Evolutionary conservation across 2,329 filamentous ascomycete species (phyloP).

Genomic region (Pseudogymnoascus sp.): DNA sequence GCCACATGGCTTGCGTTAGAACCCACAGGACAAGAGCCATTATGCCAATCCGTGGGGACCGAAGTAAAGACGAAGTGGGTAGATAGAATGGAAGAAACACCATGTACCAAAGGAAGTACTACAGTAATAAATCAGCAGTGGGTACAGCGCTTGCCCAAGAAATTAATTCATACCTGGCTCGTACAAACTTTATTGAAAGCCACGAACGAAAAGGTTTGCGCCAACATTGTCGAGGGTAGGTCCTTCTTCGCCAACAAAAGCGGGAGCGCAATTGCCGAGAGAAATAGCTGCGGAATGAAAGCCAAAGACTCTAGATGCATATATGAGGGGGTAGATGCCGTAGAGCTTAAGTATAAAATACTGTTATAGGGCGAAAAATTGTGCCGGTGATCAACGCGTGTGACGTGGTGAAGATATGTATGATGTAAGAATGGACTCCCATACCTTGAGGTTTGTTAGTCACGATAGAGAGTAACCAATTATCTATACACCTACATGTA

Average conservation of each 20-base stretch:
- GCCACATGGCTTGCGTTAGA: conserved; percentile 64
- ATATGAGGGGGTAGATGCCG: conserved; percentile 36
- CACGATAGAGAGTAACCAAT: neutral
- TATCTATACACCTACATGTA: conserved; percentile 45
- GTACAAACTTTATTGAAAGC: conserved; percentile 99
- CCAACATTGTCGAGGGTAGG: conserved; percentile 76
- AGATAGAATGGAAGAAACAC: conserved; percentile 89
- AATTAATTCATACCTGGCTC: conserved; percentile 61
- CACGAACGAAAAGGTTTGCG: conserved; percentile 94
- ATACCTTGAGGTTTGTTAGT: conserved; percentile 46
- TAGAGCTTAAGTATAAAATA: conserved; percentile 78
- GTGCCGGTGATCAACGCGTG: conserved; percentile 89
- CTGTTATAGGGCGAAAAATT: conserved; percentile 98
- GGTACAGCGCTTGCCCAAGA: neutral
- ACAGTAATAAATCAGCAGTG: neutral
- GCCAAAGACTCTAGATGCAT: conserved; percentile 66
- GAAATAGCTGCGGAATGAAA: conserved; percentile 78
- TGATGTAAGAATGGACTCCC: conserved; percentile 75
- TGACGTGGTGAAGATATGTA: conserved; percentile 88
- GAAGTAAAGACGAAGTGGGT: conserved; percentile 66
- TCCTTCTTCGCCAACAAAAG: conserved; percentile 72
- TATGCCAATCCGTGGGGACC: conserved; percentile 52
- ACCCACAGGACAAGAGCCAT: conserved; percentile 66
- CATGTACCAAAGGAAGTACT: conserved; percentile 99
- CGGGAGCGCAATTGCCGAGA: conserved; percentile 71